A percentile compares a stretch with the other conserved stretches of the same genome.
phyloP scores from a whole-genome alignment of 2,329 filamentous ascomycete genomes.

The Penicillium glabrum region DNA sequence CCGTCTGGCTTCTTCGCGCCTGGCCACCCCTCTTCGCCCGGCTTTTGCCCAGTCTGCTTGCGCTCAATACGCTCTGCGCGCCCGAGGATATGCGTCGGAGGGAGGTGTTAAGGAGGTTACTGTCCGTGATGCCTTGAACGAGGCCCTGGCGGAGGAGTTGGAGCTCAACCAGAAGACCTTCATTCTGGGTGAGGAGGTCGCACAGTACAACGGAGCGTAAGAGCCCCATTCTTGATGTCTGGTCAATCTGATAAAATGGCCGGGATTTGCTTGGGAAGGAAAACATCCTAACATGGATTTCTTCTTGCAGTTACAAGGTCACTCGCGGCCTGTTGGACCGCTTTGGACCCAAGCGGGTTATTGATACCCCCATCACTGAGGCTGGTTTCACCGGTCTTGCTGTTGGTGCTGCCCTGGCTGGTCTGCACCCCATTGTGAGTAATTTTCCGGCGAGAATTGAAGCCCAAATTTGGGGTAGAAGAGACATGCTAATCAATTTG shows the following conservation, averaged over 20 bases:
- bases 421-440: constrained; percentile 88
- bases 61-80: constrained; percentile 49
- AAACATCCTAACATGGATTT: constrained; percentile 32
- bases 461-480: not conserved
- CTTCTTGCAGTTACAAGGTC: constrained; percentile 76
- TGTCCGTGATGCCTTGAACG: constrained; percentile 94
- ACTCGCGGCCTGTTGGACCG: constrained; percentile 96
- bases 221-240: constrained; percentile 19
- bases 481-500: constrained; percentile 5
- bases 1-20: constrained; percentile 60
- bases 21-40: constrained; percentile 52
- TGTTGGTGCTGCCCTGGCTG: constrained; percentile 90
- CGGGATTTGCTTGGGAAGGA: not conserved
- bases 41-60: constrained; percentile 53
- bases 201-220: constrained; percentile 96
- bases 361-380: constrained; percentile 98
- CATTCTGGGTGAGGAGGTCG: constrained; percentile 94
- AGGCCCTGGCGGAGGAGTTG: constrained; percentile 96
- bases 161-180: constrained; percentile 94
- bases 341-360: constrained; percentile 95
- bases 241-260: not conserved
- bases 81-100: constrained; percentile 57
- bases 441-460: constrained; percentile 1
- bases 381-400: constrained; percentile 92
- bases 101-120: constrained; percentile 84